Percentiles rank a stretch among this genome's conserved stretches.
Conservation (phyloP, 1,139 yeast genomes). For the Suhomyces maxii region DNA sequence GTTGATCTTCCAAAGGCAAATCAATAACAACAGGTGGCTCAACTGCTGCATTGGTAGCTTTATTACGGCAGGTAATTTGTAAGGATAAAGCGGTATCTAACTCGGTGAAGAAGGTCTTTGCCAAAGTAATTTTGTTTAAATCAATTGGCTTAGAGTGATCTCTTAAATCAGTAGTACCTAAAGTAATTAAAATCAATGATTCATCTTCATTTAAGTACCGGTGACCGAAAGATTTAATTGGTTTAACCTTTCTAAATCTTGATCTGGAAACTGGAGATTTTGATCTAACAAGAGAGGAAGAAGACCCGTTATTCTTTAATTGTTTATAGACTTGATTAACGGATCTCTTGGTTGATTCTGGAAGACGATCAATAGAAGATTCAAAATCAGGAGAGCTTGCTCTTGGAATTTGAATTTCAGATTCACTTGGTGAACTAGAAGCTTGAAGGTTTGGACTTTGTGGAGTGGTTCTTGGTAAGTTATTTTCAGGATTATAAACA, state of each 20-base stretch:
- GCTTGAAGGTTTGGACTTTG: conserved; percentile 3
- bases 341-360: conserved; percentile 36
- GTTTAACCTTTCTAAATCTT: conserved; percentile 35
- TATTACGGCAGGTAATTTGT: conserved; percentile 58
- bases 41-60: conserved; percentile 40
- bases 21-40: conserved; percentile 75
- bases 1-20: conserved; percentile 79
- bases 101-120: conserved; percentile 77
- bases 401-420: not conserved
- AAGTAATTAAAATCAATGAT: conserved; percentile 69
- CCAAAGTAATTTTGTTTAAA: conserved; percentile 69
- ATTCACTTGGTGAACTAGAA: conserved; percentile 2
- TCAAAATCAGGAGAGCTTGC: conserved; percentile 7
- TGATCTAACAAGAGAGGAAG: conserved; percentile 25
- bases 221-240: conserved; percentile 86
- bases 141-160: conserved; percentile 61
- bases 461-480: conserved; percentile 27
- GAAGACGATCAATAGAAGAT: conserved; percentile 41
- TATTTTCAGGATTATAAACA: conserved; percentile 40
- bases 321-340: conserved; percentile 44
- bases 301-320: conserved; percentile 30
- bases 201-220: conserved; percentile 65
- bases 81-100: conserved; percentile 86
- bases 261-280: conserved; percentile 26
- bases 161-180: conserved; percentile 84